These are phyloP conservation scores for Striga hermonthica DNA, from an alignment of 305 asterid genomes.

Conservation along the genomic window DNA sequence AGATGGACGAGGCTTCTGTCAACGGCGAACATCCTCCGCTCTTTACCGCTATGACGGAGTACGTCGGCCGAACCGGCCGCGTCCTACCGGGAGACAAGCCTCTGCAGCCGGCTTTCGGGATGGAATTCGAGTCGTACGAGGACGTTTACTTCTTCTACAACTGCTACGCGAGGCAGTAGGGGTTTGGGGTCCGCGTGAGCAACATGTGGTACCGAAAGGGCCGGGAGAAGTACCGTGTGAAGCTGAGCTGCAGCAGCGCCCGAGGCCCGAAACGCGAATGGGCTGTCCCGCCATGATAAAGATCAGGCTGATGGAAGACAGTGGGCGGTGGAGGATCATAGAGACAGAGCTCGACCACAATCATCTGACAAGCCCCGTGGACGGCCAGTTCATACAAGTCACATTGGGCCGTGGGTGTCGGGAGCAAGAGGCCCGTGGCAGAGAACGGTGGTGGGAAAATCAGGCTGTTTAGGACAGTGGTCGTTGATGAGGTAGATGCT, in stretches of 20 bases:
- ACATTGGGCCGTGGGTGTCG: too few species aligned
- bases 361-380: too few species aligned
- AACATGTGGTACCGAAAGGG: conserved; percentile 66
- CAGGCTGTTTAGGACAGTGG: too few species aligned
- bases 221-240: conserved; percentile 58
- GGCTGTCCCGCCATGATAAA: too few species aligned
- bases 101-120: conserved; percentile 19
- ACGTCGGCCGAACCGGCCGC: conserved; percentile 42
- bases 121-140: conserved; percentile 60
- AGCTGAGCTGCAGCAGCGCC: conserved; percentile 63
- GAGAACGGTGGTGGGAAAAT: too few species aligned
- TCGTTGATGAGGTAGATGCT: conserved; percentile 18
- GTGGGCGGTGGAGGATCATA: too few species aligned
- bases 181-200: conserved; percentile 63
- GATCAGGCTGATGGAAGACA: too few species aligned
- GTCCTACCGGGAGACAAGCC: conserved; percentile 49
- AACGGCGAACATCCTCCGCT: conserved; percentile 41
- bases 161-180: conserved; percentile 60
- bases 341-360: too few species aligned
- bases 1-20: conserved; percentile 63
- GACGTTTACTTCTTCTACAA: conserved; percentile 61
- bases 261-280: conserved; percentile 23
- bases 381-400: too few species aligned
- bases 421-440: too few species aligned
- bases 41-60: conserved; percentile 50